A percentile compares a stretch with the other conserved stretches of the same genome.
phyloP scores from a whole-genome alignment of 768 basidiomycete genomes.

The Agrocybe praecox region DNA sequence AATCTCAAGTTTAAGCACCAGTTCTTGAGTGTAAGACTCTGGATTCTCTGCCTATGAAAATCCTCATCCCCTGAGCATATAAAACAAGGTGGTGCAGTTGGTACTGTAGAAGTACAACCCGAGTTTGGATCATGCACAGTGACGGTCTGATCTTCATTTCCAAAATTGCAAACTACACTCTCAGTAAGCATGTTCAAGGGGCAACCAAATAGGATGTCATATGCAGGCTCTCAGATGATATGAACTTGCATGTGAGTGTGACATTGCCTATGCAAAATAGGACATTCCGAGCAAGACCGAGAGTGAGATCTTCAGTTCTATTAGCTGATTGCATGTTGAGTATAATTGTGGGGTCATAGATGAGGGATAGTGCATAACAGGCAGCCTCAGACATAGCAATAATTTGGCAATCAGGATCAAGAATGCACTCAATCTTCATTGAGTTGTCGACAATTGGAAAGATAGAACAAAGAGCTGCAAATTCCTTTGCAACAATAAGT shows the following conservation, averaged over 20 bases:
- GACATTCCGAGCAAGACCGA: conserved; percentile 25
- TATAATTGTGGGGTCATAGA: conserved; percentile 14
- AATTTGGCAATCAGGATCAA: conserved; percentile 6
- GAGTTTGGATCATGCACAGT: conserved; percentile 22
- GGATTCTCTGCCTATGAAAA: background rate
- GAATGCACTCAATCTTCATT: conserved; percentile 1
- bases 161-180: conserved; percentile 12
- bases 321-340: conserved; percentile 28
- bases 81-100: conserved; percentile 10
- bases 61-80: background rate
- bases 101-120: conserved; percentile 1
- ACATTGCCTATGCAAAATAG: conserved; percentile 20
- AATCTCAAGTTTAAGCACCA: too few relatives aligned
- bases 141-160: conserved; percentile 17
- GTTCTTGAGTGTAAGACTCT: background rate
- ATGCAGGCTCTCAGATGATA: conserved; percentile 22
- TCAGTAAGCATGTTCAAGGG: conserved; percentile 24
- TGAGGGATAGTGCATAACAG: conserved; percentile 10
- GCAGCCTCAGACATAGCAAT: conserved; percentile 6
- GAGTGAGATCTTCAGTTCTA: conserved; percentile 12
- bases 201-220: conserved; percentile 26
- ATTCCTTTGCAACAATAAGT: background rate
- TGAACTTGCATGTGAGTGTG: conserved; percentile 27
- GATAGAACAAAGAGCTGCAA: background rate
- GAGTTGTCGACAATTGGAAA: background rate